phyloP scores from a whole-genome alignment of 1,284 basidiomycete genomes.

The Rhodotorula sp. region DNA sequence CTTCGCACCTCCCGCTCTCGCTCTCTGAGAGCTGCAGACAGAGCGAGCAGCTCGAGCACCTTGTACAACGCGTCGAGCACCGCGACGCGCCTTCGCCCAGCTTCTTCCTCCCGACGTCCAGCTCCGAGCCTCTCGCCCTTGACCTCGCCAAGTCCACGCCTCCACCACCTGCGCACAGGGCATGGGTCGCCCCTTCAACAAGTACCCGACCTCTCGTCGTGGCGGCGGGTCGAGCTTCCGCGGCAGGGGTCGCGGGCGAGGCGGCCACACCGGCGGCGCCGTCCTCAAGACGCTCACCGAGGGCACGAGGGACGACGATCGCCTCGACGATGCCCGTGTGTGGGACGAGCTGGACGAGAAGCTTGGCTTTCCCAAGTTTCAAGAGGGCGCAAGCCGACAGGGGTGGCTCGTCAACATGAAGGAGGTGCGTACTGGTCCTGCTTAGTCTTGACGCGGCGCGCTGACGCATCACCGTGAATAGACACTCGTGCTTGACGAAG shows the following conservation, averaged over 20 bases:
- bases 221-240: not conserved
- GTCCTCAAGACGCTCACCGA: conserved; percentile 28
- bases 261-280: conserved; percentile 25
- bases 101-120: not conserved
- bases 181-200: conserved; percentile 31
- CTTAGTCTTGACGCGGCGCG: no score
- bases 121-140: not conserved
- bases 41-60: not conserved
- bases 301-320: conserved; percentile 27
- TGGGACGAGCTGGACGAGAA: conserved; percentile 88
- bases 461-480: conserved; percentile 46
- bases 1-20: not conserved
- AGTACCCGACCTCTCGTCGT: conserved; percentile 12
- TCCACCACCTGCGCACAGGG: not conserved
- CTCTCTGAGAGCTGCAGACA: not conserved
- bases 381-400: conserved; percentile 59
- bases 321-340: conserved; percentile 17
- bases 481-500: conserved; percentile 82
- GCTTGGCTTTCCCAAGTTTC: conserved; percentile 77
- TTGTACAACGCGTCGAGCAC: not conserved
- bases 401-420: conserved; percentile 99
- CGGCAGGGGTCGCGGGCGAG: conserved; percentile 20
- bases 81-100: not conserved
- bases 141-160: no score
- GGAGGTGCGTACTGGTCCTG: conserved; percentile 62